A percentile compares a stretch with the other conserved stretches of the same genome.
phyloP scores from a whole-genome alignment of 164 flowering plant species.

The Macadamia integrifolia region DNA sequence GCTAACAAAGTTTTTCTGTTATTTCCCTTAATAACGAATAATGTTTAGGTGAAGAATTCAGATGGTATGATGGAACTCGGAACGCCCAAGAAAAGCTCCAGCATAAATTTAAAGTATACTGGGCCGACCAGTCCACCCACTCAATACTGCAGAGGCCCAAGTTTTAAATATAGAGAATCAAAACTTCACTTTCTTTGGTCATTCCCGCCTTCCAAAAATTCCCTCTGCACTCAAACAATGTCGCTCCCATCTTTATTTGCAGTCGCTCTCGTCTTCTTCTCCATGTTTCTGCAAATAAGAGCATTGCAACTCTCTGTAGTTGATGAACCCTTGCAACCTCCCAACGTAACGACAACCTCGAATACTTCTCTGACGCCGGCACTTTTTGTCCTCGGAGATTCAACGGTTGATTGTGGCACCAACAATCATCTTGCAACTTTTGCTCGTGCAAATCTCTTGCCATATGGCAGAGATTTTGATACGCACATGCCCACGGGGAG shows the following conservation, averaged over 20 bases:
- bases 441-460: conserved; percentile 68
- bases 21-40: too few species aligned
- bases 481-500: conserved; percentile 82
- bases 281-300: conserved; percentile 9
- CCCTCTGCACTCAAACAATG: neutral
- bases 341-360: conserved; percentile 6
- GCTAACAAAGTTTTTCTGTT: too few species aligned
- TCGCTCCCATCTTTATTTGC: conserved; percentile 1
- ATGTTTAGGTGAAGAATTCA: too few species aligned
- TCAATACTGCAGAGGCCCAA: too few species aligned
- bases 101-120: too few species aligned
- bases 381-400: conserved; percentile 76
- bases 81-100: too few species aligned
- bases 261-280: conserved; percentile 8
- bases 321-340: conserved; percentile 4
- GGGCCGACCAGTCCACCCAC: too few species aligned
- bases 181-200: too few species aligned
- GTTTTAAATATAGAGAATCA: too few species aligned
- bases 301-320: neutral
- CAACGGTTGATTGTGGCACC: conserved; percentile 82
- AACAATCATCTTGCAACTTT: conserved; percentile 72
- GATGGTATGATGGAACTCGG: too few species aligned
- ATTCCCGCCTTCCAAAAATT: too few species aligned
- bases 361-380: conserved; percentile 56
- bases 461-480: conserved; percentile 91